A percentile compares a stretch with the other conserved stretches of the same genome.
Evolutionary conservation across 352 stramenopile genomes (phyloP).

Genomic region (Globisporangium mamillatum): DNA sequence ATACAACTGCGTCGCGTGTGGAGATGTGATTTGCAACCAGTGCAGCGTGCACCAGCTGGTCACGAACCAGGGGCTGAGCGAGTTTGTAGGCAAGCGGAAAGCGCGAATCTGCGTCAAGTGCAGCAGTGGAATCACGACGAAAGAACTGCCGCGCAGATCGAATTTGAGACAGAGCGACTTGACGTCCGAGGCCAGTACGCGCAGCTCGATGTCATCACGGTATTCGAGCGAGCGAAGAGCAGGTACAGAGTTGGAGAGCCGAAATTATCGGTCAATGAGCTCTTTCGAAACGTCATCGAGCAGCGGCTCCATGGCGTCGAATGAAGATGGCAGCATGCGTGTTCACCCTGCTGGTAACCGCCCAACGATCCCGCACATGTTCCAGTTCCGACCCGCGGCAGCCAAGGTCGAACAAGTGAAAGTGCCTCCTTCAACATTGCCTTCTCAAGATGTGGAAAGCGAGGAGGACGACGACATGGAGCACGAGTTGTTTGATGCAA

Average conservation of each 20-base stretch:
- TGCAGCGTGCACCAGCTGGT: constrained; percentile 80
- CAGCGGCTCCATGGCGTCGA: constrained; percentile 23
- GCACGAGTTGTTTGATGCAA: constrained; percentile 29
- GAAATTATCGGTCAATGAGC: constrained; percentile 25
- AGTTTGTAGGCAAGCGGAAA: constrained; percentile 61
- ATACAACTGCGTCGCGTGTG: constrained; percentile 79
- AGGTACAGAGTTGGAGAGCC: constrained; percentile 17
- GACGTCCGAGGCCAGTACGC: constrained; percentile 22
- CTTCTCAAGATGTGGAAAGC: constrained; percentile 19
- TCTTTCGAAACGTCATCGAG: constrained; percentile 22
- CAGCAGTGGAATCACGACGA: constrained; percentile 54
- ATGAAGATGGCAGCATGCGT: constrained; percentile 21
- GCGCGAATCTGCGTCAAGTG: constrained; percentile 76
- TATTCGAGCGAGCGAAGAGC: constrained; percentile 11
- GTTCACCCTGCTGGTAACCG: constrained; percentile 31
- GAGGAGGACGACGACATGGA: constrained; percentile 20
- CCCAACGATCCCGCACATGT: constrained; percentile 50
- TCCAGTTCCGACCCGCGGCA: constrained; percentile 51
- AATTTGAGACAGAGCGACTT: constrained; percentile 33
- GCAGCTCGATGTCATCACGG: constrained; percentile 18
- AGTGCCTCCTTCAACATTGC: constrained; percentile 14
- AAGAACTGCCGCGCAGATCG: constrained; percentile 50
- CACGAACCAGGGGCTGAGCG: constrained; percentile 42
- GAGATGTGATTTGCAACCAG: constrained; percentile 80
- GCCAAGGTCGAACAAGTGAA: constrained; percentile 20